Base-by-base conservation (phyloP, 2,329 filamentous ascomycete genomes). In the Bisporella sp. region DNA sequence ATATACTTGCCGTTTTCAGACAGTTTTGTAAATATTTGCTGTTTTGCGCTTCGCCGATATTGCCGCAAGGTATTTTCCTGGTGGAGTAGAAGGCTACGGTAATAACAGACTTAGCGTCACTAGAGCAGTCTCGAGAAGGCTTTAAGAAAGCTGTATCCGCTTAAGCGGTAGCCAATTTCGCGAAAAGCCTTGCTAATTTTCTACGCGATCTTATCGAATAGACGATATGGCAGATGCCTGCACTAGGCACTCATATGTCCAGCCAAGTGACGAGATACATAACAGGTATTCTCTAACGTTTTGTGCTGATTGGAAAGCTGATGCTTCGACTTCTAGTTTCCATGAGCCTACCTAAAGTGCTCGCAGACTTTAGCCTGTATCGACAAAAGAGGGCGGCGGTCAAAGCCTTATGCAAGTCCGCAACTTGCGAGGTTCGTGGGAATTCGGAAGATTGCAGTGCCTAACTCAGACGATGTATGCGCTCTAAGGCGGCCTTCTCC, bases 141-240 rank as follows among this genome's bases (percentile, higher is more conserved):
- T 64, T 64, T 51, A 46, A 12, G 58, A 63, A 29, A 58, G 54
- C 32, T 49, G 54, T 4, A 53, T 64, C 40, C 52, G 45, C 13
- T 47, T 66, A 52, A 44, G 13, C 65, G 2, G 57, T 62, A 13
- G 39, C 31, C 5, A 57, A 59, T 41, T 8, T 63, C 12, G 46
- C 46, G 7, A 51, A 59, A 5, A 42, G 56, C 21, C 52, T 64
- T 46, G 45, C 48, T 4, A 47, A 52, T 2, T 48, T 31, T 29
- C 40, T 45, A 6, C 46, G 46, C 43, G 6, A 62, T 8, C 31
- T 11, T 45, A 60, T 48, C 51, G 50, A 5, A 55, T 63, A 11
- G 62, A 66, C 46, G 64, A 67, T 46, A 43, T 67, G 11, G 53
- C 67, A 13, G 59, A 64, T 44, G 65, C 63, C n/a, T 67, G 62